phyloP scores from a whole-genome alignment of 2,329 filamentous ascomycete species.

The Aspergillus caelatus region DNA sequence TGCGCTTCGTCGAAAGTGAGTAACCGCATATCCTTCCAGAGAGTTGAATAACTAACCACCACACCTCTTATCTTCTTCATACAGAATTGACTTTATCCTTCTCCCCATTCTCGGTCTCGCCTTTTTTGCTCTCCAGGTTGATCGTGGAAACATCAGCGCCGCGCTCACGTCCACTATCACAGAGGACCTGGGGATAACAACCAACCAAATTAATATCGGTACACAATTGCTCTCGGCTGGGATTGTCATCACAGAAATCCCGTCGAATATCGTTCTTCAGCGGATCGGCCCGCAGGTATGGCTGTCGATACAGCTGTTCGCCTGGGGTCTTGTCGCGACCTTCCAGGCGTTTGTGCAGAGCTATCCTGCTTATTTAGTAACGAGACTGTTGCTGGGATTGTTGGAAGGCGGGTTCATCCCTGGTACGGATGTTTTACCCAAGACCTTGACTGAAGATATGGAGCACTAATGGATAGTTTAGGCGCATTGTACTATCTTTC shows the following conservation, averaged over 20 bases:
- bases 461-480: neutral
- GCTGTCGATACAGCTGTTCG: constrained; percentile 57
- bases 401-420: constrained; percentile 61
- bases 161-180: constrained; percentile 58
- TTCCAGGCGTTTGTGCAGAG: constrained; percentile 58
- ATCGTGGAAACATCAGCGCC: constrained; percentile 50
- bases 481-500: constrained; percentile 5
- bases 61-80: neutral
- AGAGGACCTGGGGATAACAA: constrained; percentile 52
- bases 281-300: constrained; percentile 58
- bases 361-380: constrained; percentile 53
- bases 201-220: constrained; percentile 59
- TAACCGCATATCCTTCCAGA: neutral
- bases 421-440: constrained; percentile 35
- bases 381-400: constrained; percentile 56
- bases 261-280: constrained; percentile 56
- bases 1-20: constrained; percentile 2
- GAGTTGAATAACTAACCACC: neutral
- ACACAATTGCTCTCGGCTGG: constrained; percentile 55
- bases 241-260: constrained; percentile 52
- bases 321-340: constrained; percentile 57
- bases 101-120: neutral
- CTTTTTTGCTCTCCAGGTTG: constrained; percentile 21
- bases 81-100: neutral
- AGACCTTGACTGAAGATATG: neutral